Conservation (phyloP, 345 rosid genomes). For the Nasturtium officinale region DNA sequence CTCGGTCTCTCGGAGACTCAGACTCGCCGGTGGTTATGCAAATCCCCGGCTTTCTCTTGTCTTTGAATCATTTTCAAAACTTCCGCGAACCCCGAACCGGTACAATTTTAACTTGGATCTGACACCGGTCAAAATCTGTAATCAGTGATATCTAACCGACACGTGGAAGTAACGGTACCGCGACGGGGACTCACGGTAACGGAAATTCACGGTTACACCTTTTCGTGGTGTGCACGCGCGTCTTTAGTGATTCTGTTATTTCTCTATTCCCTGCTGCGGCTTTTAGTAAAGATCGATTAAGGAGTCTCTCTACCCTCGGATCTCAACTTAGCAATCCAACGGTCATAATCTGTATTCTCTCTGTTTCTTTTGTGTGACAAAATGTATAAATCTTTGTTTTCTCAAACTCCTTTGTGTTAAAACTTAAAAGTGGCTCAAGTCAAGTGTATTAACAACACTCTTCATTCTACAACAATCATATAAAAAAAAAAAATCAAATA, state of each 20-base stretch:
- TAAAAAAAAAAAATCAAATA: slow-evolving; percentile 30
- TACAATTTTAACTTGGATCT: slow-evolving; percentile 38
- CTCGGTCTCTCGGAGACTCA: slow-evolving; percentile 12
- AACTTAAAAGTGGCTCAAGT: slow-evolving; percentile 6
- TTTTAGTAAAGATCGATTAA: background rate
- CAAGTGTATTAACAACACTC: slow-evolving; percentile 7
- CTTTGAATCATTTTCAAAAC: slow-evolving; percentile 32
- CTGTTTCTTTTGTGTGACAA: background rate
- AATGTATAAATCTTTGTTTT: background rate
- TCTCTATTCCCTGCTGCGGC: background rate
- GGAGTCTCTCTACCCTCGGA: slow-evolving; percentile 1
- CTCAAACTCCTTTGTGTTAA: background rate
- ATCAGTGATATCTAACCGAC: slow-evolving; percentile 24
- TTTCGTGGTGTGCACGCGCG: slow-evolving; percentile 24
- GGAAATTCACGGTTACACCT: background rate
- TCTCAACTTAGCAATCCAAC: slow-evolving; percentile 14
- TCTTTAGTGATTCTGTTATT: background rate
- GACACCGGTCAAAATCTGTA: slow-evolving; percentile 44
- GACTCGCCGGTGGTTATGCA: slow-evolving; percentile 44
- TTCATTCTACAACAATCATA: slow-evolving; percentile 35
- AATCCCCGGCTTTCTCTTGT: slow-evolving; percentile 39
- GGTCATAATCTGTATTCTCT: background rate
- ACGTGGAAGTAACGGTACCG: slow-evolving; percentile 31
- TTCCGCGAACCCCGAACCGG: slow-evolving; percentile 34
- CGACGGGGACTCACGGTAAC: slow-evolving; percentile 4